phyloP scores from a whole-genome alignment of 2,329 filamentous ascomycete genomes.

The Ascochyta koolunga region DNA sequence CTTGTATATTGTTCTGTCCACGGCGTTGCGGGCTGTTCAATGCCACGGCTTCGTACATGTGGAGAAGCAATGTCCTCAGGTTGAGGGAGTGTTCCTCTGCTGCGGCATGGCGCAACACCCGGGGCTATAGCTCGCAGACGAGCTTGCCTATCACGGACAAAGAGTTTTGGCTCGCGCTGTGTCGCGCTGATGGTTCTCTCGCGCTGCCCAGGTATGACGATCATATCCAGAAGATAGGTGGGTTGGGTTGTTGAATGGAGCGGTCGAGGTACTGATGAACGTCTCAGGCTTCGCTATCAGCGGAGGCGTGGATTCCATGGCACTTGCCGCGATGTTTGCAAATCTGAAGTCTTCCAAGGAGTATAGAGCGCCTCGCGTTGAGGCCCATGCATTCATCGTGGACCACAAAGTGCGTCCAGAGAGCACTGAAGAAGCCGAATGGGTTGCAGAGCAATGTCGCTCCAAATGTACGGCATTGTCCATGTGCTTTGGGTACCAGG shows the following conservation, averaged over 20 bases:
- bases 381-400: slow-evolving; percentile 63
- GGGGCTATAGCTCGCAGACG: slow-evolving; percentile 30
- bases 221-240: slow-evolving; percentile 22
- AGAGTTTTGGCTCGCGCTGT: slow-evolving; percentile 33
- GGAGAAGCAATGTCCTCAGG: slow-evolving; percentile 42
- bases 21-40: slow-evolving; percentile 9
- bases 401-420: slow-evolving; percentile 64
- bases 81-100: slow-evolving; percentile 40
- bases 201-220: neutral
- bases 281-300: slow-evolving; percentile 73
- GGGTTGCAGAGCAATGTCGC: slow-evolving; percentile 55
- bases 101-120: slow-evolving; percentile 13
- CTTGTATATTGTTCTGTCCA: neutral
- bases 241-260: neutral
- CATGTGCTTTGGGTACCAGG: neutral
- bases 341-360: slow-evolving; percentile 19
- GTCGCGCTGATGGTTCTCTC: neutral
- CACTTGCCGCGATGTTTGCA: slow-evolving; percentile 76
- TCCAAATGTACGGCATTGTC: slow-evolving; percentile 49
- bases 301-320: slow-evolving; percentile 98
- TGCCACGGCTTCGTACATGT: slow-evolving; percentile 40
- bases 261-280: slow-evolving; percentile 7
- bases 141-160: slow-evolving; percentile 29
- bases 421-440: slow-evolving; percentile 61
- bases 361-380: slow-evolving; percentile 21